phyloP scores from a whole-genome alignment of 2,329 filamentous ascomycete species.

The Lachnellula subtilissima region DNA sequence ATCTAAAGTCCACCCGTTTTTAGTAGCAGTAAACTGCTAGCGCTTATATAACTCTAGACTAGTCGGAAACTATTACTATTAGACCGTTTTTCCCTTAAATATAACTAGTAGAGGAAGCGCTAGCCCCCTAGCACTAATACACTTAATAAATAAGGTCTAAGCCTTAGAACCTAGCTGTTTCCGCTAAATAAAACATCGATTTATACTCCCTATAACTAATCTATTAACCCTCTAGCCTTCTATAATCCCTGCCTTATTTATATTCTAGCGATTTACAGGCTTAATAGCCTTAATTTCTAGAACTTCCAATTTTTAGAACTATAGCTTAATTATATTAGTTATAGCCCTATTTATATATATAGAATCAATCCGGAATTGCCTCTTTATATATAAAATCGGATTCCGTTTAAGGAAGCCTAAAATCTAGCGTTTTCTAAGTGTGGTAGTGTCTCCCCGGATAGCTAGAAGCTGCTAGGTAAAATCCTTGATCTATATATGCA shows the following conservation, averaged over 20 bases:
- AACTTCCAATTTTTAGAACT: slow-evolving; percentile 1
- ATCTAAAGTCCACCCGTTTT: slow-evolving; percentile 8
- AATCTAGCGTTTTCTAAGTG: slow-evolving; percentile 1
- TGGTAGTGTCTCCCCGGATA: background rate
- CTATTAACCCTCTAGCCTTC: background rate
- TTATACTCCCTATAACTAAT: background rate
- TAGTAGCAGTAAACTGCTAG: background rate
- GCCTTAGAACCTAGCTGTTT: no score
- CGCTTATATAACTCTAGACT: background rate
- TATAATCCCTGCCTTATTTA: slow-evolving; percentile 5
- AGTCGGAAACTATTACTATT: background rate
- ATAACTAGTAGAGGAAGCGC: background rate
- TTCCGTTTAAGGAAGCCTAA: background rate
- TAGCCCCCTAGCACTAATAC: background rate
- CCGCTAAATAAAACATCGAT: background rate
- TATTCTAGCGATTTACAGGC: slow-evolving; percentile 1
- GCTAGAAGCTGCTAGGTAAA: background rate
- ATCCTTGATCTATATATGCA: slow-evolving; percentile 1
- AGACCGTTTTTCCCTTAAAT: background rate
- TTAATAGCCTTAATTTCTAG: background rate
- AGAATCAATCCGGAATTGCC: background rate
- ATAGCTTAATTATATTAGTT: slow-evolving; percentile 2
- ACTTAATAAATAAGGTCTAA: no score
- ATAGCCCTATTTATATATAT: background rate
- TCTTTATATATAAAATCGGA: slow-evolving; percentile 2